phyloP scores from a whole-genome alignment of 495 filamentous ascomycete genomes.

The Podospora pseudopauciseta region DNA sequence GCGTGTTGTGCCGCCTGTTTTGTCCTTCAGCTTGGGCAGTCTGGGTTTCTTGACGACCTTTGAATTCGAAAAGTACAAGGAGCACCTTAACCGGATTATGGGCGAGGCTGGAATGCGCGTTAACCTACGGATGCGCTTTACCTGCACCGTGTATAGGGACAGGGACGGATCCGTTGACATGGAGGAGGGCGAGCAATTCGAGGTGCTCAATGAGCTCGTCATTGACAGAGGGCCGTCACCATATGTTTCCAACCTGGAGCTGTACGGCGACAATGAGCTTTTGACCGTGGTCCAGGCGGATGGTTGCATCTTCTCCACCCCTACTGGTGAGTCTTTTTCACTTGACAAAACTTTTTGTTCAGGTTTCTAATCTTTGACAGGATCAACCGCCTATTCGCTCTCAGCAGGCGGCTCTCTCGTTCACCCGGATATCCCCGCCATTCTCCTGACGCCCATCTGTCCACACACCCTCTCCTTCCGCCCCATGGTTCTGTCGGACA shows the following conservation, averaged over 20 bases:
- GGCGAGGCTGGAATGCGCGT: slow-evolving; percentile 90
- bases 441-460: slow-evolving; percentile 95
- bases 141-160: slow-evolving; percentile 84
- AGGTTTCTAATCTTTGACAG: slow-evolving; percentile 32
- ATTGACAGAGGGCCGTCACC: slow-evolving; percentile 94
- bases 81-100: slow-evolving; percentile 79
- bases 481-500: slow-evolving; percentile 98
- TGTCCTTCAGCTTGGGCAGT: slow-evolving; percentile 84
- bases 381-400: slow-evolving; percentile 91
- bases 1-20: slow-evolving; percentile 81
- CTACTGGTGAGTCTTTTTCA: slow-evolving; percentile 62
- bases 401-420: slow-evolving; percentile 94
- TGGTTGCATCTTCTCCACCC: slow-evolving; percentile 94
- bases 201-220: slow-evolving; percentile 95
- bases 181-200: slow-evolving; percentile 80
- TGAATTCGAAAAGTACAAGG: slow-evolving; percentile 77
- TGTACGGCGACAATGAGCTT: slow-evolving; percentile 89
- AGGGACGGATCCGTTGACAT: slow-evolving; percentile 48
- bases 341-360: not conserved
- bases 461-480: slow-evolving; percentile 95
- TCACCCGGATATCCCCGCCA: slow-evolving; percentile 94
- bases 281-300: slow-evolving; percentile 94
- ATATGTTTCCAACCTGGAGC: slow-evolving; percentile 93
- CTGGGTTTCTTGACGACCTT: slow-evolving; percentile 93
- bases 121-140: slow-evolving; percentile 95